Evolutionary conservation across 2,329 filamentous ascomycete species (phyloP), one percentile per base, ranked within the genome.

Genomic region (Cladosporium sp.): DNA sequence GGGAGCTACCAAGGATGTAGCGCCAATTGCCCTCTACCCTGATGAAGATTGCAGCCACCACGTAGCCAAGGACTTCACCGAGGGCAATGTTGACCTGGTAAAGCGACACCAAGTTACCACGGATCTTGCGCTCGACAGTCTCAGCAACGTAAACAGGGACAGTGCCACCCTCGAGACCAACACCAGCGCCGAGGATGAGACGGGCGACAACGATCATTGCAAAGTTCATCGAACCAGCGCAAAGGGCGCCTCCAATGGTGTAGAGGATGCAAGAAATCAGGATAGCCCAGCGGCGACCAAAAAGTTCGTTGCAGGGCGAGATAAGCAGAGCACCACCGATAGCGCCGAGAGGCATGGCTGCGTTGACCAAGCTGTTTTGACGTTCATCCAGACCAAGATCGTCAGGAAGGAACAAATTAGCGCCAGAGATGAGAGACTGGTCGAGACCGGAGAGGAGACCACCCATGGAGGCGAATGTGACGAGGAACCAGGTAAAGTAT

Each of bases 31-130:
- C 85, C 0, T 72, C 69, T 2, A 89, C 83, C n/a, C 74, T 77
- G 56, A 87, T 73, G 68, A 89, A 89, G 53, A 88, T 87, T 43
- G 85, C 85, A 0, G 82, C 85, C 1, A 88, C 79, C 4, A 82
- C 85, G 55, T 88, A 88, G 2, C 85, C 86, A 1, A 89, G 72
- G 2, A 89, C 85, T 60, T 88, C 85, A 28, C 85, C 85, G 0
- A 89, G 75, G 0, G 86, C 86, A 61, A 89, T 89, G 69, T 86
- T 87, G 69, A 88, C 81, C 64, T 89, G 86, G 66, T 88, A 89
- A 0, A 88, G 72, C 0, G 84, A 87, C 1, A 89, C 85, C 46
- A 89, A 70, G 66, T 88, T 88, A 59, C 85, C 85, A 61, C 85
- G 80, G 19, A 86, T 76, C 54, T 75, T 77, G 32, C 81, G 76